Evolutionary conservation across 805 yeast genomes (phyloP).

Genomic region (Candida insectorum): DNA sequence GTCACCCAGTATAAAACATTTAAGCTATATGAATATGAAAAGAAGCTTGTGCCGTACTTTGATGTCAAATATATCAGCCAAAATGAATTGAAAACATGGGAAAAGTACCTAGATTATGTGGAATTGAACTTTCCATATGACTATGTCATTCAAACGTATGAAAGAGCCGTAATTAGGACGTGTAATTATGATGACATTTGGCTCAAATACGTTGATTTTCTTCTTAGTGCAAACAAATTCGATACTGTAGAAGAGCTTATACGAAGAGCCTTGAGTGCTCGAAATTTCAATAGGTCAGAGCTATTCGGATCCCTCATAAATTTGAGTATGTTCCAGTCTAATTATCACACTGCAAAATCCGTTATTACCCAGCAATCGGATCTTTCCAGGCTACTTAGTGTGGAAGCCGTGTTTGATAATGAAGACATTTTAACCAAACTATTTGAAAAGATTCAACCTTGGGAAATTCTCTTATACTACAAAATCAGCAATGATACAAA

Average conservation of each 20-base stretch:
- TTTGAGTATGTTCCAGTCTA: conserved; percentile 36
- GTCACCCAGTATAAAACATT: conserved; percentile 52
- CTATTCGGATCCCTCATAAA: conserved; percentile 43
- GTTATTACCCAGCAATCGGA: conserved; percentile 6
- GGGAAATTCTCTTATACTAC: conserved; percentile 7
- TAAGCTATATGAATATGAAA: conserved; percentile 50
- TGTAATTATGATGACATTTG: conserved; percentile 47
- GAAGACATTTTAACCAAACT: conserved; percentile 1
- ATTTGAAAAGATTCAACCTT: conserved; percentile 1
- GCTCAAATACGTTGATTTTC: conserved; percentile 47
- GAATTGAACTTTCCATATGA: conserved; percentile 36
- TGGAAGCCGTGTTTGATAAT: conserved; percentile 34
- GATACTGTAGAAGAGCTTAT: conserved; percentile 41
- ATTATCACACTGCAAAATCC: conserved; percentile 35
- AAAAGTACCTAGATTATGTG: conserved; percentile 50
- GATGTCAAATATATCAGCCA: conserved; percentile 27
- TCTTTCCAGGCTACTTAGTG: conserved; percentile 31
- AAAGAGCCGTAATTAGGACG: conserved; percentile 46
- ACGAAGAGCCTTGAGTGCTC: conserved; percentile 22
- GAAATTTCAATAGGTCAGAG: conserved; percentile 12
- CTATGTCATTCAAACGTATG: conserved; percentile 35
- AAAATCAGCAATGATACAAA: conserved; percentile 3
- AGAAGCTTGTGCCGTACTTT: conserved; percentile 36
- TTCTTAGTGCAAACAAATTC: conserved; percentile 19
- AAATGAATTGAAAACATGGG: conserved; percentile 59